Percentiles rank a stretch among this genome's conserved stretches.
phyloP scores from a whole-genome alignment of 2,329 filamentous ascomycete species.

The Ophiostoma angusticollis region DNA sequence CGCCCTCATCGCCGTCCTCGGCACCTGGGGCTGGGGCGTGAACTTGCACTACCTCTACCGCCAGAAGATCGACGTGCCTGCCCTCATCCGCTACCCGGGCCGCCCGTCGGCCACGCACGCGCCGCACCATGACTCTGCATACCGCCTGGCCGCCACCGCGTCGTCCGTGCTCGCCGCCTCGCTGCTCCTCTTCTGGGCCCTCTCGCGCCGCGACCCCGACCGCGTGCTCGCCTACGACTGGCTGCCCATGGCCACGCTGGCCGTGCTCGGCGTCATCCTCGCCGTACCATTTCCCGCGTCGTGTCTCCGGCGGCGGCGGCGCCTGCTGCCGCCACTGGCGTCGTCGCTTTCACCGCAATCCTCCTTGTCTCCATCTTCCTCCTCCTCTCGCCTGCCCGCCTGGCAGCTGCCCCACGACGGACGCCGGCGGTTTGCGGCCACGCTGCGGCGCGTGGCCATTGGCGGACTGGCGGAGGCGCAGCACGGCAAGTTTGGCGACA shows the following conservation, averaged over 20 bases:
- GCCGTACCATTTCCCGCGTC: conserved; percentile 39
- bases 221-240: conserved; percentile 70
- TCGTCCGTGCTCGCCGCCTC: conserved; percentile 58
- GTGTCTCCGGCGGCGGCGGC: conserved; percentile 39
- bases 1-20: conserved; percentile 70
- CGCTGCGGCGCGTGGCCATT: conserved; percentile 63
- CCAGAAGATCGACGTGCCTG: conserved; percentile 74
- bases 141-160: conserved; percentile 70
- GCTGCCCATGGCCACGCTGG: conserved; percentile 73
- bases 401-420: conserved; percentile 47
- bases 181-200: conserved; percentile 69
- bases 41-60: conserved; percentile 80
- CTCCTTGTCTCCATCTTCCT: background rate
- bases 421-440: conserved; percentile 61
- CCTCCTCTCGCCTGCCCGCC: background rate
- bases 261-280: conserved; percentile 58
- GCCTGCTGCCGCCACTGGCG: conserved; percentile 3
- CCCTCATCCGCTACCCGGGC: conserved; percentile 73
- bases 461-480: conserved; percentile 77
- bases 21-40: conserved; percentile 87
- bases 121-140: conserved; percentile 69
- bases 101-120: conserved; percentile 56
- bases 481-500: conserved; percentile 90
- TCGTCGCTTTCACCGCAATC: too few relatives aligned
- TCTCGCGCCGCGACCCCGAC: conserved; percentile 56